Evolutionary conservation across 768 basidiomycete genomes (phyloP).

Genomic region (Glaciozyma antarctica): DNA sequence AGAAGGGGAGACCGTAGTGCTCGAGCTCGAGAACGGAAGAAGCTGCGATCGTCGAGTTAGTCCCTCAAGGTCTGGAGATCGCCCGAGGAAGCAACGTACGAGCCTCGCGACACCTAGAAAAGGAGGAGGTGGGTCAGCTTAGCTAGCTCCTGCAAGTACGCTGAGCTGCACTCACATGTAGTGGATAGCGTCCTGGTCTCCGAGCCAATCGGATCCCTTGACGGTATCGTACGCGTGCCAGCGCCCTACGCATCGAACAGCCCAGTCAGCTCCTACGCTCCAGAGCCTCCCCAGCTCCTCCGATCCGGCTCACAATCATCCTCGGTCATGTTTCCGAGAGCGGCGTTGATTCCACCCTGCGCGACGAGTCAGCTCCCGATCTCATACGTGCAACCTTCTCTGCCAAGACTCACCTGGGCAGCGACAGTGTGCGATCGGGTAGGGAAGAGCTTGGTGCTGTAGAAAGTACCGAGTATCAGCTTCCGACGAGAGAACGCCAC

Average conservation of each 20-base stretch:
- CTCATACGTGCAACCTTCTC: not conserved
- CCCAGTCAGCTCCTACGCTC: not conserved
- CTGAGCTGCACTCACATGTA: conserved; percentile 56
- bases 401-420: conserved; percentile 58
- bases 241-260: conserved; percentile 3
- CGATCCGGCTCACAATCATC: conserved; percentile 99
- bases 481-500: not conserved
- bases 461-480: conserved; percentile 54
- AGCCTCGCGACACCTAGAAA: conserved; percentile 72
- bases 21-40: conserved; percentile 58
- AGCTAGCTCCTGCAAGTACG: no score
- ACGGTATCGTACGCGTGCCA: conserved; percentile 47
- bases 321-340: conserved; percentile 83
- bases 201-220: conserved; percentile 99
- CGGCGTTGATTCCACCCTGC: conserved; percentile 96
- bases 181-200: conserved; percentile 93
- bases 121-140: not conserved
- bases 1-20: conserved; percentile 97
- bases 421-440: conserved; percentile 98
- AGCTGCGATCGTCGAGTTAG: conserved; percentile 4
- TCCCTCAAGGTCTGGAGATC: not conserved
- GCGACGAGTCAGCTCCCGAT: conserved; percentile 1
- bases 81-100: conserved; percentile 50
- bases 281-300: conserved; percentile 57
- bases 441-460: conserved; percentile 97